Evolutionary conservation across 2,329 filamentous ascomycete genomes (phyloP).

Genomic region (Aspergillus fijiensis): DNA sequence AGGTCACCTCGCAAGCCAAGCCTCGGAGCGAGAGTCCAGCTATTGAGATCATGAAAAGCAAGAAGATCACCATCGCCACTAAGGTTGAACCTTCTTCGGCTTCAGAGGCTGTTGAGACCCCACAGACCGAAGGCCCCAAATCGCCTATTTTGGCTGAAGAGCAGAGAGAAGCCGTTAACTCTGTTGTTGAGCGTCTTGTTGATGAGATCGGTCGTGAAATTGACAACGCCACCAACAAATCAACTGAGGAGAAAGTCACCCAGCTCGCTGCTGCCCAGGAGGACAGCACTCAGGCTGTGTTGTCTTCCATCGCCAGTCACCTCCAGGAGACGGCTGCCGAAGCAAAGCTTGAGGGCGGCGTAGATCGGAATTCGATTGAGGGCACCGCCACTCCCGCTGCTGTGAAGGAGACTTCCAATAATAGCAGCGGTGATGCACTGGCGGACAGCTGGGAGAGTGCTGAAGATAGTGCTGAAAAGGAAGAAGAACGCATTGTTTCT

Average conservation of each 20-base stretch:
- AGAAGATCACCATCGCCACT: slow-evolving; percentile 25
- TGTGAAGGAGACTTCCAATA: slow-evolving; percentile 55
- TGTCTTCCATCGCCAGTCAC: slow-evolving; percentile 33
- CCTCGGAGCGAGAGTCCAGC: slow-evolving; percentile 44
- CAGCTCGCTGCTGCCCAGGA: slow-evolving; percentile 31
- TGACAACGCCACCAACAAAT: slow-evolving; percentile 63
- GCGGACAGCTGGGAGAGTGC: slow-evolving; percentile 93
- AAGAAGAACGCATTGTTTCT: slow-evolving; percentile 64
- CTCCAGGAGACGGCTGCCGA: slow-evolving; percentile 44
- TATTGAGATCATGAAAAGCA: slow-evolving; percentile 27
- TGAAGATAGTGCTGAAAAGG: slow-evolving; percentile 67
- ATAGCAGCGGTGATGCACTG: slow-evolving; percentile 57
- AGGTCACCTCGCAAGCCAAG: slow-evolving; percentile 52
- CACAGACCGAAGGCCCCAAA: slow-evolving; percentile 17
- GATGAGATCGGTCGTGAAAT: slow-evolving; percentile 60
- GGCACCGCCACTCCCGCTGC: slow-evolving; percentile 34
- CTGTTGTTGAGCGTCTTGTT: slow-evolving; percentile 67
- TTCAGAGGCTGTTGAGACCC: slow-evolving; percentile 14
- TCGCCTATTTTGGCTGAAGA: slow-evolving; percentile 32
- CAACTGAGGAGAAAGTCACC: slow-evolving; percentile 53
- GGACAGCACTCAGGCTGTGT: slow-evolving; percentile 37
- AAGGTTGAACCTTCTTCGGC: slow-evolving; percentile 19
- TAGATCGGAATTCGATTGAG: slow-evolving; percentile 55
- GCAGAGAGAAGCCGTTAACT: slow-evolving; percentile 66
- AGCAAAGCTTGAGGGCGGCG: slow-evolving; percentile 51